Conservation (phyloP, 371 early-diverging fungal species). For the Actinomortierella ambigua region DNA sequence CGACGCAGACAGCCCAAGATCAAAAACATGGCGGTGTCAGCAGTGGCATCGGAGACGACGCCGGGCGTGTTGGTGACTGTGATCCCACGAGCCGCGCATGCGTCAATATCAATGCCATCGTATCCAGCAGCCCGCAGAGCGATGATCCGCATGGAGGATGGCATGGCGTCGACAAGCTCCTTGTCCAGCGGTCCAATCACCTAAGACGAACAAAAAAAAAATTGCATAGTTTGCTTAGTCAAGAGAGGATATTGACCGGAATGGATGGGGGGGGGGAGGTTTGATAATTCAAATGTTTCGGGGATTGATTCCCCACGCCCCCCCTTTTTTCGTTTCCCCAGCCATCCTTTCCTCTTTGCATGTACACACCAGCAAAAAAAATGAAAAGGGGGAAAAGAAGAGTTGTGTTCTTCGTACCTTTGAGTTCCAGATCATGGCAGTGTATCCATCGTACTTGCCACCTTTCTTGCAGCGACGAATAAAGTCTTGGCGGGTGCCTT, state of each 20-base stretch:
- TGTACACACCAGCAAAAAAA: too few species aligned
- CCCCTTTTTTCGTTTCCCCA: too few species aligned
- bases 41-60: slow-evolving; percentile 49
- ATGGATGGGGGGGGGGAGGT: not conserved
- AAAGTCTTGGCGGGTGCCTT: slow-evolving; percentile 30
- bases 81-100: slow-evolving; percentile 36
- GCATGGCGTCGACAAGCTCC: slow-evolving; percentile 22
- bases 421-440: slow-evolving; percentile 35
- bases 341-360: too few species aligned
- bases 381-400: slow-evolving; percentile 1
- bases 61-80: slow-evolving; percentile 40
- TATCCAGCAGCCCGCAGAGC: slow-evolving; percentile 24
- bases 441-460: slow-evolving; percentile 40
- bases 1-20: slow-evolving; percentile 58
- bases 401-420: not conserved
- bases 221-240: too few species aligned
- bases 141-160: slow-evolving; percentile 25
- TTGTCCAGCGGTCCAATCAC: slow-evolving; percentile 12
- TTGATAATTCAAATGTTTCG: too few species aligned
- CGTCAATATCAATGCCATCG: slow-evolving; percentile 20
- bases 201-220: slow-evolving; percentile 11
- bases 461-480: slow-evolving; percentile 25
- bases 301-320: too few species aligned
- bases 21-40: slow-evolving; percentile 57
- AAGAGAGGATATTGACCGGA: not conserved